Conservation (phyloP, 371 early-diverging fungal genomes). For the Saksenaea oblongispora region DNA sequence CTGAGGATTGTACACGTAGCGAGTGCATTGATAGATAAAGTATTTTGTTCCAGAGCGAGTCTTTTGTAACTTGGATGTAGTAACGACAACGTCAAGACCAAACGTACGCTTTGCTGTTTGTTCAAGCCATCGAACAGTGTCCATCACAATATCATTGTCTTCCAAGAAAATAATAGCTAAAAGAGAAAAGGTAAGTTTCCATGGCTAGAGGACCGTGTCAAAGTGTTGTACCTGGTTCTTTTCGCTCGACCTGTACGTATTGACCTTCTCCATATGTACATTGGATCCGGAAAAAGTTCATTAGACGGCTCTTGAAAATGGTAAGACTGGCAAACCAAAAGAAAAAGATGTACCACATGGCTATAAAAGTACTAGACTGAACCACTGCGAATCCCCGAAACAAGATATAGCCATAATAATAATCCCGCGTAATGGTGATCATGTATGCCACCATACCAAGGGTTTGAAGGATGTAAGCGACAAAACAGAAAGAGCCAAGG, state of each 20-base stretch:
- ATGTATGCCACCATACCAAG: slow-evolving; percentile 42
- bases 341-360: slow-evolving; percentile 67
- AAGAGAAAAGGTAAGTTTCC: background rate
- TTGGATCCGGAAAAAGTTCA: slow-evolving; percentile 70
- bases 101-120: slow-evolving; percentile 21
- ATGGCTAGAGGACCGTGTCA: too few relatives aligned
- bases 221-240: slow-evolving; percentile 31
- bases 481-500: slow-evolving; percentile 28
- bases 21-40: slow-evolving; percentile 77
- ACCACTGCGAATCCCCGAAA: slow-evolving; percentile 37
- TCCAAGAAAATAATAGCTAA: slow-evolving; percentile 57
- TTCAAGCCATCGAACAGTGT: slow-evolving; percentile 26
- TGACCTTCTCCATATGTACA: slow-evolving; percentile 53
- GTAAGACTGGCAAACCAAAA: slow-evolving; percentile 64
- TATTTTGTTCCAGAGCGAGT: slow-evolving; percentile 61
- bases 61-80: slow-evolving; percentile 38
- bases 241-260: slow-evolving; percentile 69
- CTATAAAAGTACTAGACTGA: slow-evolving; percentile 48
- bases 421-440: slow-evolving; percentile 39
- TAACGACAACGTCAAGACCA: slow-evolving; percentile 43
- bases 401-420: slow-evolving; percentile 33
- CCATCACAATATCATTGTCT: slow-evolving; percentile 28
- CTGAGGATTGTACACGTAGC: slow-evolving; percentile 64
- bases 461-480: slow-evolving; percentile 35
- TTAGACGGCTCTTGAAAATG: slow-evolving; percentile 40